Conservation (phyloP, 768 basidiomycete genomes). For the Rhodotorula graminis region DNA sequence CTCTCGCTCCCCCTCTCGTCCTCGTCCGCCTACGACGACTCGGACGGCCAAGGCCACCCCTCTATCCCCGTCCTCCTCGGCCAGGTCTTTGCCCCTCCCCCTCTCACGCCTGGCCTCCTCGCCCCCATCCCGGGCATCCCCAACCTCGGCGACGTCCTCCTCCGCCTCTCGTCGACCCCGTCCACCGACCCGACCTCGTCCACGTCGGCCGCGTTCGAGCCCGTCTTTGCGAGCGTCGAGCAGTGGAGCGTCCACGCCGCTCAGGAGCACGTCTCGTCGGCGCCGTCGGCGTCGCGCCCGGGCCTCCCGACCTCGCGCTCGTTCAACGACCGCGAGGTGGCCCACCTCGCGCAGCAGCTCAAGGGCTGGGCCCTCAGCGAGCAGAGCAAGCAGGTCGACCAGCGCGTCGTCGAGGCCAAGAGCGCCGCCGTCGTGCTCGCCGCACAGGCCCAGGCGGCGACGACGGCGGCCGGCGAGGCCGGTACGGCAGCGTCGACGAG, state of each 20-base stretch:
- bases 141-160: slow-evolving; percentile 6
- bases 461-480: too few species aligned
- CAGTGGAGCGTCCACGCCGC: slow-evolving; percentile 25
- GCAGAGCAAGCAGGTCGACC: slow-evolving; percentile 31
- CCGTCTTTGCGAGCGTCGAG: slow-evolving; percentile 31
- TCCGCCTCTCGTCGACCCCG: neutral
- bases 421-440: slow-evolving; percentile 34
- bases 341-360: slow-evolving; percentile 28
- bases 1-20: neutral
- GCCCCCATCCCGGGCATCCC: slow-evolving; percentile 16
- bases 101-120: slow-evolving; percentile 29
- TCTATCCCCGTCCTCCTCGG: slow-evolving; percentile 38
- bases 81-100: slow-evolving; percentile 35
- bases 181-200: too few species aligned
- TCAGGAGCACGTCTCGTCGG: slow-evolving; percentile 14
- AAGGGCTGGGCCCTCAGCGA: slow-evolving; percentile 32
- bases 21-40: neutral
- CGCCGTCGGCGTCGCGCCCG: neutral
- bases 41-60: slow-evolving; percentile 1
- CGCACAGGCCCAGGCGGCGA: slow-evolving; percentile 17
- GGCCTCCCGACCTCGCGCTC: neutral
- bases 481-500: too few species aligned
- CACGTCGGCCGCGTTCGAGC: slow-evolving; percentile 7
- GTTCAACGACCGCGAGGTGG: slow-evolving; percentile 22
- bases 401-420: slow-evolving; percentile 31